Conservation (phyloP, 1,284 basidiomycete species). For the Gymnopus androsaceus region DNA sequence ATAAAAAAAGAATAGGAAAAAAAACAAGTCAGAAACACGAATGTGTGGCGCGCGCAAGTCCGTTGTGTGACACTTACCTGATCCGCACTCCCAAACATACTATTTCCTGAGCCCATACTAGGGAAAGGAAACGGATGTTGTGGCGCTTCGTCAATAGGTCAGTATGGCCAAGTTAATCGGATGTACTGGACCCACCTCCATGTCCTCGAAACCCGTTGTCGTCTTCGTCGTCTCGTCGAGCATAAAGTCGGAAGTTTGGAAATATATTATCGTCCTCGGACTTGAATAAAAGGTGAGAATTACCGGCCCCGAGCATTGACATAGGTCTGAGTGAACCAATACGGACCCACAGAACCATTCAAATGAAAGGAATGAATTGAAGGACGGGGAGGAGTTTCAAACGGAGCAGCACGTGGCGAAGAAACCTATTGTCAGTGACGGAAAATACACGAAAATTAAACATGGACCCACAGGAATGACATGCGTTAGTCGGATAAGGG, state of each 20-base stretch:
- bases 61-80: not conserved
- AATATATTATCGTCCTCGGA: not conserved
- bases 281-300: slow-evolving; percentile 11
- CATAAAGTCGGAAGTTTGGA: not conserved
- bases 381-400: not conserved
- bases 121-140: not conserved
- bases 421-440: not conserved
- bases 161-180: not conserved
- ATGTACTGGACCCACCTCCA: not conserved
- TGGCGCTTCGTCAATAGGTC: not conserved
- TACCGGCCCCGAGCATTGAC: not conserved
- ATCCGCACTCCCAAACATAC: not conserved
- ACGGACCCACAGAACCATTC: slow-evolving; percentile 8
- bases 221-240: not conserved
- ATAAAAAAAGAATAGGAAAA: not conserved
- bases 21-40: not conserved
- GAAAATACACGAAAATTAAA: not conserved
- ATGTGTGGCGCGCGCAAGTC: too few species aligned
- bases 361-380: not conserved
- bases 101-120: not conserved
- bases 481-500: not conserved
- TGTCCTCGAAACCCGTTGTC: not conserved
- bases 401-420: not conserved
- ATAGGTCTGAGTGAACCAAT: slow-evolving; percentile 1
- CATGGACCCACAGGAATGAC: not conserved